Conservation (phyloP, 257 asterid species). For the Oldenlandia corymbosa region DNA sequence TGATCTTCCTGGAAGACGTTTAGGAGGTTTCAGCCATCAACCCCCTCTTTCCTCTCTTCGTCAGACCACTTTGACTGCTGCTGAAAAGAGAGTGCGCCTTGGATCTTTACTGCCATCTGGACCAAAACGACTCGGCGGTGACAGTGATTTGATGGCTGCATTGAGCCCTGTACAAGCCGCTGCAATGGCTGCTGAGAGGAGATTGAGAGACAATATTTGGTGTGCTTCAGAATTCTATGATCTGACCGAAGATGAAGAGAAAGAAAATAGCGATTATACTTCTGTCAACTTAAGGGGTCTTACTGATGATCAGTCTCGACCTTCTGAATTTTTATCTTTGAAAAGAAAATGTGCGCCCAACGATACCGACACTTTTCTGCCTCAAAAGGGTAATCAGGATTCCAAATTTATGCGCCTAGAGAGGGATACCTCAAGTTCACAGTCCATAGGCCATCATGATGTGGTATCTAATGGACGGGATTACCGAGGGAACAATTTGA, state of each 20-base stretch:
- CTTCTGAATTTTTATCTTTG: slow-evolving; percentile 29
- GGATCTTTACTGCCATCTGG: slow-evolving; percentile 74
- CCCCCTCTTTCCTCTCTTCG: slow-evolving; percentile 57
- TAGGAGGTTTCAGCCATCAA: slow-evolving; percentile 64
- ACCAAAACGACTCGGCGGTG: slow-evolving; percentile 78
- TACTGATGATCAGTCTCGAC: slow-evolving; percentile 19
- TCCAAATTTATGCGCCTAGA: slow-evolving; percentile 34
- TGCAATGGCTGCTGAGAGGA: slow-evolving; percentile 99
- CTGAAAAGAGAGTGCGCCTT: slow-evolving; percentile 74
- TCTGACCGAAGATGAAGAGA: slow-evolving; percentile 52
- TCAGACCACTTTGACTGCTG: slow-evolving; percentile 63
- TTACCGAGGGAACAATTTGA: slow-evolving; percentile 14
- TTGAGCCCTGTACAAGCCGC: slow-evolving; percentile 93
- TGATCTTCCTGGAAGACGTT: slow-evolving; percentile 80
- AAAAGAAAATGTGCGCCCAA: slow-evolving; percentile 52
- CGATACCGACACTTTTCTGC: slow-evolving; percentile 21
- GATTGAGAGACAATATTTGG: slow-evolving; percentile 81
- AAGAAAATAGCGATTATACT: slow-evolving; percentile 42
- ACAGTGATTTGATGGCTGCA: slow-evolving; percentile 59
- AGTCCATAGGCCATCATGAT: slow-evolving; percentile 19
- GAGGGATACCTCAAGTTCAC: slow-evolving; percentile 22
- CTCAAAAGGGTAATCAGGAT: slow-evolving; percentile 22
- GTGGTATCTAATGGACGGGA: slow-evolving; percentile 22
- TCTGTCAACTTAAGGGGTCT: slow-evolving; percentile 28
- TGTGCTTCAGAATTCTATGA: slow-evolving; percentile 76